Percentiles rank a stretch among this genome's conserved stretches.
Conservation (phyloP, 1,139 yeast species). For the Sugiyamaella pinicola region DNA sequence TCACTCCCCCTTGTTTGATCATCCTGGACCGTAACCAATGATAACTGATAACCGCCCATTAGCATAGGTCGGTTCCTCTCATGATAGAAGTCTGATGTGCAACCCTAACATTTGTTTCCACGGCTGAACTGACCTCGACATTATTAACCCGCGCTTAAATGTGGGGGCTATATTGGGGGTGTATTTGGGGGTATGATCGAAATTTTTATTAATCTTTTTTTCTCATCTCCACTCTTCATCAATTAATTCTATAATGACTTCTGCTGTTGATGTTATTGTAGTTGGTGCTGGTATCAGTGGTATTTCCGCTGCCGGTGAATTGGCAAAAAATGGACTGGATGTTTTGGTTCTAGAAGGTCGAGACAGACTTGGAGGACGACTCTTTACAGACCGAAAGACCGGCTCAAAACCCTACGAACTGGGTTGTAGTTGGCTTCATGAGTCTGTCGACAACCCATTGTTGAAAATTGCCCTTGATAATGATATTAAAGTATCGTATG, state of each 20-base stretch:
- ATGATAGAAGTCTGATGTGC: too few relatives aligned
- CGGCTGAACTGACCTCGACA: too few relatives aligned
- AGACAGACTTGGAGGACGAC: slow-evolving; percentile 57
- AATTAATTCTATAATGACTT: slow-evolving; percentile 3
- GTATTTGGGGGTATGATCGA: not conserved
- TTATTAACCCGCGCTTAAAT: not conserved
- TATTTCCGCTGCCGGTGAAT: slow-evolving; percentile 67
- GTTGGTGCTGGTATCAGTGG: slow-evolving; percentile 84
- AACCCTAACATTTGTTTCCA: too few relatives aligned
- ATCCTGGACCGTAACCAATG: too few relatives aligned
- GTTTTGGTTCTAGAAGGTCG: slow-evolving; percentile 60
- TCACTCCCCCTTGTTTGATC: too few relatives aligned
- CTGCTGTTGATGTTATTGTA: slow-evolving; percentile 32
- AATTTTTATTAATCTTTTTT: too few relatives aligned
- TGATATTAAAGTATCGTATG: slow-evolving; percentile 43
- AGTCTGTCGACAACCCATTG: slow-evolving; percentile 65
- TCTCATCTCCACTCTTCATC: not conserved
- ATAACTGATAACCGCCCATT: too few relatives aligned
- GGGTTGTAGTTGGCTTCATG: slow-evolving; percentile 93
- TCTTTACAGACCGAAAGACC: slow-evolving; percentile 34
- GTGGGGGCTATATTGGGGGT: slow-evolving; percentile 1
- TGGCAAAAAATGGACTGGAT: slow-evolving; percentile 50
- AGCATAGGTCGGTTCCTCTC: too few relatives aligned
- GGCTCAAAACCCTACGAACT: slow-evolving; percentile 50
- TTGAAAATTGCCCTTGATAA: slow-evolving; percentile 36